These are phyloP conservation scores for Rhizopus arrhizus DNA, from an alignment of 371 early-diverging fungal genomes.

Conservation along the genomic window DNA sequence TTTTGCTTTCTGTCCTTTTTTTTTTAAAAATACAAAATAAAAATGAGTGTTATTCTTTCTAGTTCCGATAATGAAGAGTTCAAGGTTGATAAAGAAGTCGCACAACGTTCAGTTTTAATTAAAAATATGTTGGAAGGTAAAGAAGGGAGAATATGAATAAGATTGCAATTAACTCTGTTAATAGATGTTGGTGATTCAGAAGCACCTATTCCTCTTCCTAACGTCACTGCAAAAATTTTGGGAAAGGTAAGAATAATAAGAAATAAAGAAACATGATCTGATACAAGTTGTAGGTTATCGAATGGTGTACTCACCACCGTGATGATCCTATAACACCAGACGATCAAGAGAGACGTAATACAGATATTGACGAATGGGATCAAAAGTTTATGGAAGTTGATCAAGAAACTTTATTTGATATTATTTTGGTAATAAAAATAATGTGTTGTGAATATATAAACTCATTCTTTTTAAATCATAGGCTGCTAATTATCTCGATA, in stretches of 20 bases:
- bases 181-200: slow-evolving; percentile 77
- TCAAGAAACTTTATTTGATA: slow-evolving; percentile 77
- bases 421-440: slow-evolving; percentile 56
- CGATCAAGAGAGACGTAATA: slow-evolving; percentile 64
- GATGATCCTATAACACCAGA: slow-evolving; percentile 70
- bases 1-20: slow-evolving; percentile 13
- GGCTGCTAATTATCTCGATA: slow-evolving; percentile 97
- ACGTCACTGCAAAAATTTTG: slow-evolving; percentile 71
- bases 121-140: slow-evolving; percentile 90
- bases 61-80: slow-evolving; percentile 77
- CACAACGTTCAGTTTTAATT: slow-evolving; percentile 85
- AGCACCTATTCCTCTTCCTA: slow-evolving; percentile 77
- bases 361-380: slow-evolving; percentile 84
- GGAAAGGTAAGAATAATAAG: slow-evolving; percentile 56
- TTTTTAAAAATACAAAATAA: slow-evolving; percentile 2
- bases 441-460: neutral
- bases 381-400: slow-evolving; percentile 79
- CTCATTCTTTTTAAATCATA: slow-evolving; percentile 15
- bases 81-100: slow-evolving; percentile 80
- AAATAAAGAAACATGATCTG: neutral
- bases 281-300: slow-evolving; percentile 59
- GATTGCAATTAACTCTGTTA: neutral
- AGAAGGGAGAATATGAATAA: neutral
- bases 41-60: slow-evolving; percentile 49
- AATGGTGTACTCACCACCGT: slow-evolving; percentile 80